These are phyloP conservation scores for Trypanosoma vivax DNA, from an alignment of 208 protist species.

Conservation along the genomic window DNA sequence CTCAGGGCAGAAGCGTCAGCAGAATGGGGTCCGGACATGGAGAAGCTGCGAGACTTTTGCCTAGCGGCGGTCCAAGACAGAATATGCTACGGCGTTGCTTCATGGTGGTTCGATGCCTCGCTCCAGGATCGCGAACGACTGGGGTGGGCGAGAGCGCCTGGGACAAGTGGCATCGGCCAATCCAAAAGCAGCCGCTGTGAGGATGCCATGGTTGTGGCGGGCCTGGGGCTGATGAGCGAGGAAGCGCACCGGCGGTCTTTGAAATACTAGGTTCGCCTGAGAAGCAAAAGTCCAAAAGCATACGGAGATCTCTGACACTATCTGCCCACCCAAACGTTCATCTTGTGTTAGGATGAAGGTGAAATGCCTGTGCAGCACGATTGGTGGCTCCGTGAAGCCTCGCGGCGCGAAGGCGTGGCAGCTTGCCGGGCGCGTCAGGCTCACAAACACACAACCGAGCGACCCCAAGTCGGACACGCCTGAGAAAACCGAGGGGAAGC, in stretches of 20 bases:
- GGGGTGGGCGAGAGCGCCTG: neutral
- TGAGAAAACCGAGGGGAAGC: too few relatives aligned
- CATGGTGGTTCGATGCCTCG: too few relatives aligned
- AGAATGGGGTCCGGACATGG: conserved; percentile 2
- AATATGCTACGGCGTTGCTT: neutral
- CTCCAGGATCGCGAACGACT: neutral
- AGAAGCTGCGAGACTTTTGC: neutral
- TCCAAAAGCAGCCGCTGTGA: neutral
- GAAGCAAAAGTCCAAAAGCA: too few relatives aligned
- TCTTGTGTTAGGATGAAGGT: neutral
- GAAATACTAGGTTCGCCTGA: too few relatives aligned
- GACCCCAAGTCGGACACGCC: too few relatives aligned
- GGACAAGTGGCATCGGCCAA: neutral
- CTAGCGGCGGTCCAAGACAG: conserved; percentile 3
- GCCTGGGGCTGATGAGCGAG: neutral
- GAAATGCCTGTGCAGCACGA: neutral
- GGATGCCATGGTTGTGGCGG: neutral
- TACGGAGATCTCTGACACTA: neutral
- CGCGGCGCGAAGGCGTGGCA: neutral
- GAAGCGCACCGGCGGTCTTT: too few relatives aligned
- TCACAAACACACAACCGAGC: neutral
- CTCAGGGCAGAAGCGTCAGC: neutral
- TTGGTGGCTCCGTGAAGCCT: neutral
- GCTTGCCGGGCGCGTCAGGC: neutral
- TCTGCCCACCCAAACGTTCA: neutral